phyloP scores from a whole-genome alignment of 23 red algal genomes.

The Agarophyton chilense region DNA sequence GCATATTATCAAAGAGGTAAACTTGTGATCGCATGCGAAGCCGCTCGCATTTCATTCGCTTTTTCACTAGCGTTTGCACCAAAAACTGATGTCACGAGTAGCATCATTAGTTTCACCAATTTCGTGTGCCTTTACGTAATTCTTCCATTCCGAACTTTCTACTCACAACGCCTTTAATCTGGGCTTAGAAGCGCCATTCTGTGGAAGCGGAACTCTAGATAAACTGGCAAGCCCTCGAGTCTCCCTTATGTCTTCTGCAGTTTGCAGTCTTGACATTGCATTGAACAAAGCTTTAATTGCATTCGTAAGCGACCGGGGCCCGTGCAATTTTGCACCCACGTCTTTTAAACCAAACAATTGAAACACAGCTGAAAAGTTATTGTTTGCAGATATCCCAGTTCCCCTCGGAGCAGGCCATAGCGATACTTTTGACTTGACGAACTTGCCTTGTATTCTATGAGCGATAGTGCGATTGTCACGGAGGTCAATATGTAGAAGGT shows the following conservation, averaged over 20 bases:
- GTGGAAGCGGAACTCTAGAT: neutral
- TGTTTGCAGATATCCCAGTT: conserved; percentile 79
- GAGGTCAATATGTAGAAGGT: conserved; percentile 65
- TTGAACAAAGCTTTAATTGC: conserved; percentile 89
- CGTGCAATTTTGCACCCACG: conserved; percentile 86
- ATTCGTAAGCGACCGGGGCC: conserved; percentile 73
- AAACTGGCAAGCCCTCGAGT: conserved; percentile 49
- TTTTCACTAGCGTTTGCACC: too few species aligned
- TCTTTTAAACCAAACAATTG: conserved; percentile 87
- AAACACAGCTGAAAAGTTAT: conserved; percentile 76
- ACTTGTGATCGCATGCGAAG: neutral
- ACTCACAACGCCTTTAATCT: conserved; percentile 45
- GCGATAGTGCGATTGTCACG: conserved; percentile 73
- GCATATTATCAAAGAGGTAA: neutral
- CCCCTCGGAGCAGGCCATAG: conserved; percentile 81
- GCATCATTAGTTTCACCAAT: too few species aligned
- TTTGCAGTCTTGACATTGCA: conserved; percentile 64
- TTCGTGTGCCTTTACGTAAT: too few species aligned
- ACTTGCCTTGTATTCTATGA: conserved; percentile 67
- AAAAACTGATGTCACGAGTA: too few species aligned
- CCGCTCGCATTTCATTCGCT: neutral
- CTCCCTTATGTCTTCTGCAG: conserved; percentile 41
- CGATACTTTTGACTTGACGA: conserved; percentile 66
- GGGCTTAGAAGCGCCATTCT: neutral
- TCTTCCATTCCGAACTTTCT: neutral